Base-by-base conservation (phyloP, 345 rosid species). In the Linum lewisii region DNA sequence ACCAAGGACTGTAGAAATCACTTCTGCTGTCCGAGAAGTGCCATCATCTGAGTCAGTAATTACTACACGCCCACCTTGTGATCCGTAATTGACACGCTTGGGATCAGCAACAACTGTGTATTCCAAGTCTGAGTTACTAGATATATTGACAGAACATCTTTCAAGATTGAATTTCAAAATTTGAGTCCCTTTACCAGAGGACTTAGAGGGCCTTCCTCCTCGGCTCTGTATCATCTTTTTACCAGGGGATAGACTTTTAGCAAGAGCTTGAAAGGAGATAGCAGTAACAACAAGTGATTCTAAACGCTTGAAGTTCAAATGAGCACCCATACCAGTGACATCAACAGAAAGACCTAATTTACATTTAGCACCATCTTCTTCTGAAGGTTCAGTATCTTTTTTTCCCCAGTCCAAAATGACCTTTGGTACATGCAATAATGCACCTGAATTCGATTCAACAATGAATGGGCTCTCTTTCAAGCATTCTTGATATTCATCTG, bases 61-160 rank as follows among this genome's bases (percentile, higher is more conserved):
- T 47, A 79, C 66, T 69, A 81, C 79, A 54, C 77, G 84, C 49
- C 95, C 97, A 82, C 99, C 97, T 60, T 93, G 99, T 69, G 99
- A 89, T 63, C 99, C 99, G 85, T 86, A 89, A 79, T 89, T 89
- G 69, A 93, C 94, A 57, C 88, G 86, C 79, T 93, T 93, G 52
- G 99, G 95, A 74, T 93, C 95, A 21, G 73, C 82, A 72, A 89
- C 77, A 70, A 69, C 65, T 53, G 83, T 61, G 60, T 79, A 82
- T 22, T 89, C 97, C 86, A 89, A 62, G 61, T 74, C 74, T 26
- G 86, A 71, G 3, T 89, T 86, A 56, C 86, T 94, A 71, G 59
- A 75, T 69, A 81, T 79, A 62, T 74, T 87, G 55, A 93, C 79
- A 49, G 79, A 85, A 69, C 94, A 93, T n/a, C 85, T 72, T 66